Evolutionary conservation across 768 basidiomycete genomes (phyloP), one percentile per base, ranked within the genome.

Genomic region (Mycena galericulata): DNA sequence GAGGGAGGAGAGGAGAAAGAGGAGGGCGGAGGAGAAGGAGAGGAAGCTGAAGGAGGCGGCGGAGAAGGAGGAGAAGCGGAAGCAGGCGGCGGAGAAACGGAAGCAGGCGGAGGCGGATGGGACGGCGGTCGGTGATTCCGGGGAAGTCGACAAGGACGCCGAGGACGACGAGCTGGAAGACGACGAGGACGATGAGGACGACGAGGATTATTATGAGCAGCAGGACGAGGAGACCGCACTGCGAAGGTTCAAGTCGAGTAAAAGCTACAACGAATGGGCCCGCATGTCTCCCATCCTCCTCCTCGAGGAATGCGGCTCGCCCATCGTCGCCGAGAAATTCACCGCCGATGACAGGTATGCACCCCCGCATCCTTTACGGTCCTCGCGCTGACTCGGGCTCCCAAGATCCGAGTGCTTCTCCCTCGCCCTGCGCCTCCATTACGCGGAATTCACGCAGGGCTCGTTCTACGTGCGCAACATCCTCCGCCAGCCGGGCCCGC

Each of bases 241-340:
- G 12, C 26, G 6, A n/a, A n/a, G n/a, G 4, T 68, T 68, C 60
- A 29, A 43, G 38, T 0, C 0, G 9, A 60, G 34, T 27, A 4
- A 20, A 11, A 57, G 45, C 30, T 58, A 62, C 61, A 15, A 36
- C 27, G 45, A 26, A 7, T 68, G 67, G 67, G 12, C 56, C 4
- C 36, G 41, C 12, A 27, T 60, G 47, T 68, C 67, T 10, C 67
- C 67, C 6, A 56, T 68, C 27, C 67, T 68, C 27, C 67, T 87
- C 14, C 51, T 86, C 1, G 85, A 87, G 71, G 69, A 83, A 45
- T 86, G 85, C 61, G 85, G 85, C 5, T 74, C 76, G 12, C 73
- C 84, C 4, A 54, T 74, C 1, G 40, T 77, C 1, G n/a, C 66
- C 0, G 22, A 57, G 5, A 73, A 85, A 40, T 77, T 65, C 1